These are phyloP conservation scores for Xerocomus nothofagi DNA, from an alignment of 1,284 basidiomycete species.

Conservation along the genomic window DNA sequence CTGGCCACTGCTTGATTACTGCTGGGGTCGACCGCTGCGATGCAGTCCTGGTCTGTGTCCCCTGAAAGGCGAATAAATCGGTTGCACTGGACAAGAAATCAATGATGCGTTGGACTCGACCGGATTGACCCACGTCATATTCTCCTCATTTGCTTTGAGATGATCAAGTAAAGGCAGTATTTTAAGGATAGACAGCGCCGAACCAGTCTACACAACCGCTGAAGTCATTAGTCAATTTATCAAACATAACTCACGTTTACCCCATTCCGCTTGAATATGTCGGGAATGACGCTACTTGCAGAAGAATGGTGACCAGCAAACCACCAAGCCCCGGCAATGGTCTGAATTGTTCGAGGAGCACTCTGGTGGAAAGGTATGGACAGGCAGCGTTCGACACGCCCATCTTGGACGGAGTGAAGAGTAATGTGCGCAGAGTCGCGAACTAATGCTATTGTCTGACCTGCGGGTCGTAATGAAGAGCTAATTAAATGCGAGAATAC, in stretches of 20 bases:
- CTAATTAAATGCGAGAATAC: background rate
- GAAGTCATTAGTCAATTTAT: background rate
- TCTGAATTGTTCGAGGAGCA: constrained; percentile 14
- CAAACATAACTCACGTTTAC: constrained; percentile 51
- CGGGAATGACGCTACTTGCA: constrained; percentile 53
- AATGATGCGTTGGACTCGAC: constrained; percentile 5
- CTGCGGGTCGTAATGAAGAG: constrained; percentile 39
- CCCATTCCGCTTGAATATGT: constrained; percentile 69
- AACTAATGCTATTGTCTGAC: constrained; percentile 70
- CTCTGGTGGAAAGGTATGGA: constrained; percentile 33
- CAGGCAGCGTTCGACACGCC: constrained; percentile 51
- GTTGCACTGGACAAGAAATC: constrained; percentile 50
- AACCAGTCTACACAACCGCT: constrained; percentile 58
- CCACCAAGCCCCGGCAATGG: constrained; percentile 68
- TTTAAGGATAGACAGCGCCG: constrained; percentile 67
- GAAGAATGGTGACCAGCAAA: constrained; percentile 50
- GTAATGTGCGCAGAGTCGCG: constrained; percentile 67
- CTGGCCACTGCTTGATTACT: constrained; percentile 67
- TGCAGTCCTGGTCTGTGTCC: constrained; percentile 50
- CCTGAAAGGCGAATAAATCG: constrained; percentile 77
- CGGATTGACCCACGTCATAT: constrained; percentile 51
- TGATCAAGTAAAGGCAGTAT: constrained; percentile 69
- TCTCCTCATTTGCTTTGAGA: constrained; percentile 61
- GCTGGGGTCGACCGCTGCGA: constrained; percentile 49
- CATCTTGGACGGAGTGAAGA: constrained; percentile 76